A percentile compares a stretch with the other conserved stretches of the same genome.
phyloP scores from a whole-genome alignment of 305 asterid species.

The Solanum hybrid region DNA sequence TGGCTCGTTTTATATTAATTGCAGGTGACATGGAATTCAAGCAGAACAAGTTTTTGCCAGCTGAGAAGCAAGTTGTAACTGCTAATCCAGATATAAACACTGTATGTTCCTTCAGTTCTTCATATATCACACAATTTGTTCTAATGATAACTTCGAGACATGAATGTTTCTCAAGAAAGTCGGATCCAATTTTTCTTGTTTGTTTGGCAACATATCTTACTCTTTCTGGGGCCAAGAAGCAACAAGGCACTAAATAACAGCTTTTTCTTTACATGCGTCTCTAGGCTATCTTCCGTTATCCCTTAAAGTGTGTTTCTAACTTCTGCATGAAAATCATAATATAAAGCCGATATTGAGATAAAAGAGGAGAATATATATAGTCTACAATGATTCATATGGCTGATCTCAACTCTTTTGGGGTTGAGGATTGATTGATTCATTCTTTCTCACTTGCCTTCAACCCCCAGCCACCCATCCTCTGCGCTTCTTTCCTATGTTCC shows the following conservation, averaged over 20 bases:
- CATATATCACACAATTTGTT: background rate
- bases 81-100: constrained; percentile 85
- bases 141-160: background rate
- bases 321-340: background rate
- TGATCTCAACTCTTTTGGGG: background rate
- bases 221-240: background rate
- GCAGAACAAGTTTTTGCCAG: constrained; percentile 87
- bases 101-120: constrained; percentile 32
- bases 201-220: background rate
- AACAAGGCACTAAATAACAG: background rate
- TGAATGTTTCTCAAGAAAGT: background rate
- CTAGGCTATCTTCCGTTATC: background rate
- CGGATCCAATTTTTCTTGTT: background rate
- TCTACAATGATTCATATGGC: background rate
- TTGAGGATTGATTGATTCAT: background rate
- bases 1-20: constrained; percentile 7
- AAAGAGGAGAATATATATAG: background rate
- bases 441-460: background rate
- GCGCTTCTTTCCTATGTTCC: background rate
- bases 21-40: constrained; percentile 99
- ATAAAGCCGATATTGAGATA: background rate
- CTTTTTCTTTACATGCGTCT: background rate
- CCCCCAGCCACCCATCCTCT: background rate
- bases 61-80: constrained; percentile 81
- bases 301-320: background rate